Conservation (phyloP, 2,329 filamentous ascomycete genomes). For the Aplosporella prunicola region DNA sequence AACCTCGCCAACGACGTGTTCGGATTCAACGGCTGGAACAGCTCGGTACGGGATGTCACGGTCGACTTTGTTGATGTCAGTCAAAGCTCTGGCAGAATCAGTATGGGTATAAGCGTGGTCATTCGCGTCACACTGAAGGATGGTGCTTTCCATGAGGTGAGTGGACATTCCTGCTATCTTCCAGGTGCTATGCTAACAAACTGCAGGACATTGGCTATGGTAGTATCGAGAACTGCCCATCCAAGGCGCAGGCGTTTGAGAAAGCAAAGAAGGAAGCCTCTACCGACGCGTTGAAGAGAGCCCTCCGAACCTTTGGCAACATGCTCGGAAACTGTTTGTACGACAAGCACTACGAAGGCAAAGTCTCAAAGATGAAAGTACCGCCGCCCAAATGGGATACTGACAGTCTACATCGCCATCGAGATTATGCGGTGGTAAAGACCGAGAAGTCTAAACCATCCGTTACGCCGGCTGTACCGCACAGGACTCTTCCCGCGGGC, state of each 20-base stretch:
- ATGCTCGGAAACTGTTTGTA: slow-evolving; percentile 98
- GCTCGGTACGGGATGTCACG: slow-evolving; percentile 86
- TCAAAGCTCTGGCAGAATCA: slow-evolving; percentile 66
- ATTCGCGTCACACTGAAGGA: slow-evolving; percentile 83
- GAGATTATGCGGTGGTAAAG: slow-evolving; percentile 52
- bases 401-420: slow-evolving; percentile 70
- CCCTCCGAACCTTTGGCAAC: slow-evolving; percentile 87
- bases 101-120: slow-evolving; percentile 78
- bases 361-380: slow-evolving; percentile 83
- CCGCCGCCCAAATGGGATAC: slow-evolving; percentile 69
- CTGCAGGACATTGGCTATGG: slow-evolving; percentile 81
- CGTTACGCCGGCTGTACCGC: slow-evolving; percentile 5
- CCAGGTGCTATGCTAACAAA: slow-evolving; percentile 4
- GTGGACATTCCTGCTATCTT: not conserved
- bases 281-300: slow-evolving; percentile 85
- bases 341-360: slow-evolving; percentile 85
- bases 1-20: slow-evolving; percentile 91
- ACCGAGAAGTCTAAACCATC: too few species aligned
- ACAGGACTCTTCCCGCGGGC: slow-evolving; percentile 16
- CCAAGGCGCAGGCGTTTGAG: slow-evolving; percentile 91
- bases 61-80: slow-evolving; percentile 93
- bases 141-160: slow-evolving; percentile 83
- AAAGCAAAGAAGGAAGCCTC: slow-evolving; percentile 98
- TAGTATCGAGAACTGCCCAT: slow-evolving; percentile 90
- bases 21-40: slow-evolving; percentile 96